These are phyloP conservation scores for Coffea eugenioides DNA, from an alignment of 257 asterid genomes.

Conservation along the genomic window DNA sequence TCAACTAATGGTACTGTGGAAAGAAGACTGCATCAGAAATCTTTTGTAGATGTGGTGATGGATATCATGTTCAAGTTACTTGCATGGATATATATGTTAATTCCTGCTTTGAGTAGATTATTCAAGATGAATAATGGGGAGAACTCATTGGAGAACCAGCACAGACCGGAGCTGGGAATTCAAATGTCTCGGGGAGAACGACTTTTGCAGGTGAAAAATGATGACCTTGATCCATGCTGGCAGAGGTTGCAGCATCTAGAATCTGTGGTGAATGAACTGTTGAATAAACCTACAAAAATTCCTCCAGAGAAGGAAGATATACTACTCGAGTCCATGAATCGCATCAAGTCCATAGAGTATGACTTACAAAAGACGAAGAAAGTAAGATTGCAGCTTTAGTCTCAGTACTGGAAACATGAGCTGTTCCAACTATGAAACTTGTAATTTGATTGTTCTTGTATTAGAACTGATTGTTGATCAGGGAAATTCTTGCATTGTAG, in stretches of 20 bases:
- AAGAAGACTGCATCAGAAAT: slow-evolving; percentile 36
- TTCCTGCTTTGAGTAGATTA: slow-evolving; percentile 41
- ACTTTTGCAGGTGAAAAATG: slow-evolving; percentile 28
- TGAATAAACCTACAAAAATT: slow-evolving; percentile 69
- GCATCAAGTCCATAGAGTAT: slow-evolving; percentile 79
- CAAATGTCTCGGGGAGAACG: slow-evolving; percentile 34
- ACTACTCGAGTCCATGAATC: slow-evolving; percentile 76
- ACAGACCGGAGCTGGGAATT: slow-evolving; percentile 26
- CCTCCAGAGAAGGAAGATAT: slow-evolving; percentile 87
- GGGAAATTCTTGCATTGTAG: slow-evolving; percentile 33
- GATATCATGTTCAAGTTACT: slow-evolving; percentile 46
- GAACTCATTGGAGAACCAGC: slow-evolving; percentile 27
- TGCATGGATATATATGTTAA: slow-evolving; percentile 44
- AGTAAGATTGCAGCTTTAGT: slow-evolving; percentile 32
- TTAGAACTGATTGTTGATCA: slow-evolving; percentile 17
- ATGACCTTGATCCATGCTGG: slow-evolving; percentile 66
- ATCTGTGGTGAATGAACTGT: slow-evolving; percentile 60
- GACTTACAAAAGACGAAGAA: slow-evolving; percentile 87
- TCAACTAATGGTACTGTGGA: slow-evolving; percentile 27
- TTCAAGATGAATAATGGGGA: slow-evolving; percentile 32
- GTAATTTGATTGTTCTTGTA: not conserved
- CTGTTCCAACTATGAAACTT: not conserved
- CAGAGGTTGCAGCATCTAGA: slow-evolving; percentile 86
- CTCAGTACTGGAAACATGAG: not conserved
- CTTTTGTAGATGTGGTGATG: slow-evolving; percentile 29